phyloP scores from a whole-genome alignment of 2,329 filamentous ascomycete genomes.

The Colletotrichum tropicicola region DNA sequence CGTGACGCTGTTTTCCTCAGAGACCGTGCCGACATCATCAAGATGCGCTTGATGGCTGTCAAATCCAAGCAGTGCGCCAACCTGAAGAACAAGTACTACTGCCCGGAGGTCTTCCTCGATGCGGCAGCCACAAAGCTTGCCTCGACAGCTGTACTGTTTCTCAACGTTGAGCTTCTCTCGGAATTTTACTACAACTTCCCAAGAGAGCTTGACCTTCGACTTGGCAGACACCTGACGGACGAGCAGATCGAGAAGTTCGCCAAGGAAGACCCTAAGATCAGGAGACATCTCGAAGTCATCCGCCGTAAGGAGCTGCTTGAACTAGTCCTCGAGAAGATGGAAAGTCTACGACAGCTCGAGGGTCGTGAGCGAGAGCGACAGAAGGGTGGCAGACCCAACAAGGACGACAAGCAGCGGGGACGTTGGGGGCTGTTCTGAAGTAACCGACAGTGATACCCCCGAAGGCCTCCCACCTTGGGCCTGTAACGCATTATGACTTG shows the following conservation, averaged over 20 bases:
- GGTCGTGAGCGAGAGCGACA: slow-evolving; percentile 70
- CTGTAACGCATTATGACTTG: slow-evolving; percentile 24
- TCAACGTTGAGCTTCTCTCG: slow-evolving; percentile 94
- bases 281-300: slow-evolving; percentile 90
- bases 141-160: slow-evolving; percentile 92
- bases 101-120: slow-evolving; percentile 97
- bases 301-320: slow-evolving; percentile 91
- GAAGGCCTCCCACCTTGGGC: background rate
- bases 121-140: slow-evolving; percentile 95
- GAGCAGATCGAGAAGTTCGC: slow-evolving; percentile 90
- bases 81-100: slow-evolving; percentile 93
- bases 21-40: slow-evolving; percentile 88
- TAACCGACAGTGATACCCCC: background rate
- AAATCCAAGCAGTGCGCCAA: slow-evolving; percentile 89
- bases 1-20: slow-evolving; percentile 94
- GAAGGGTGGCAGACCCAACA: slow-evolving; percentile 42
- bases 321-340: slow-evolving; percentile 94
- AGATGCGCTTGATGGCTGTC: slow-evolving; percentile 86
- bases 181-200: slow-evolving; percentile 99
- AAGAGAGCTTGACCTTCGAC: slow-evolving; percentile 85
- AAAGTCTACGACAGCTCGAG: slow-evolving; percentile 86
- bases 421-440: slow-evolving; percentile 60
- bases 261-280: slow-evolving; percentile 90
- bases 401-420: slow-evolving; percentile 52
- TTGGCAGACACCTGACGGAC: slow-evolving; percentile 81